Percentiles rank a stretch among this genome's conserved stretches.
Conservation (phyloP, 768 basidiomycete genomes). For the Hypholoma sublateritium region DNA sequence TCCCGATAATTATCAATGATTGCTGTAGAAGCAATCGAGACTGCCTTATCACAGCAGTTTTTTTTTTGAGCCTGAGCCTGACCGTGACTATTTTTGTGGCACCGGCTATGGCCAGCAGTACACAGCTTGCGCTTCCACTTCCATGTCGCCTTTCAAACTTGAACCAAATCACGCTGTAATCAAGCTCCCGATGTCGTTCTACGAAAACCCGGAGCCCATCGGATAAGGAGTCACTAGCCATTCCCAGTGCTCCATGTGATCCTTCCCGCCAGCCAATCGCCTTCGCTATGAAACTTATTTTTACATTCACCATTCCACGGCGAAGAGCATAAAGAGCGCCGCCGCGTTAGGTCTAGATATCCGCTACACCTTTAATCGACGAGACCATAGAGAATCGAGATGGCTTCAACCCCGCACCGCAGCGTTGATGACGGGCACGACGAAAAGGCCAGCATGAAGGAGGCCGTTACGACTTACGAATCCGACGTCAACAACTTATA, state of each 20-base stretch:
- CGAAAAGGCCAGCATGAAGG: slow-evolving; percentile 1
- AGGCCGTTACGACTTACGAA: background rate
- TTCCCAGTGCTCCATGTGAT: slow-evolving; percentile 7
- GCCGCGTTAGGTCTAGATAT: background rate
- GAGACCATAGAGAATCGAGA: background rate
- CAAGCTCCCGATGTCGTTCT: background rate
- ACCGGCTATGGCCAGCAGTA: background rate
- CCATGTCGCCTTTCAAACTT: background rate
- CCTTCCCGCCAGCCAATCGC: slow-evolving; percentile 1
- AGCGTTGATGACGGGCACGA: background rate
- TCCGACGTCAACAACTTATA: slow-evolving; percentile 17
- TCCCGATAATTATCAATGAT: too few relatives aligned
- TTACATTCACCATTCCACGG: background rate
- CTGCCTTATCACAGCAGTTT: too few relatives aligned
- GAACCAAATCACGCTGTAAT: background rate
- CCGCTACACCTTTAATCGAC: background rate
- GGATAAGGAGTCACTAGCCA: background rate
- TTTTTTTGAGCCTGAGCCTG: too few relatives aligned
- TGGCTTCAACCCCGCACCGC: background rate
- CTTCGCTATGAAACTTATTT: background rate
- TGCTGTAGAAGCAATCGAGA: too few relatives aligned
- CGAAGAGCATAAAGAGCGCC: background rate
- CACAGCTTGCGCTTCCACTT: slow-evolving; percentile 1
- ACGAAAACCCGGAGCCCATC: background rate
- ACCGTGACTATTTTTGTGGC: background rate